phyloP scores from a whole-genome alignment of 192 early-diverging fungal species.

The Umbelopsis ramanniana region DNA sequence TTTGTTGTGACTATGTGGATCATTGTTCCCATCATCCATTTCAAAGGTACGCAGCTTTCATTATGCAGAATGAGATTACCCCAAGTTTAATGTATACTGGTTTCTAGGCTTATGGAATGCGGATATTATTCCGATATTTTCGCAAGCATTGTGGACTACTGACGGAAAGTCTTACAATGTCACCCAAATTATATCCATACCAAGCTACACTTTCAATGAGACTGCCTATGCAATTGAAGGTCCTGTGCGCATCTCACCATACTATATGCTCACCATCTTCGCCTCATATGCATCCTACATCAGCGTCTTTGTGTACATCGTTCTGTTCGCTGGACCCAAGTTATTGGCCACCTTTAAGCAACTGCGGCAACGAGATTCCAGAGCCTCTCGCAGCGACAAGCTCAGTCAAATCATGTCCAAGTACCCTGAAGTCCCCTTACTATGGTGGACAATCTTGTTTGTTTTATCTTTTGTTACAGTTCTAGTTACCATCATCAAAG shows the following conservation, averaged over 20 bases:
- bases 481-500: slow-evolving; percentile 40
- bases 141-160: not conserved
- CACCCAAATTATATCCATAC: not conserved
- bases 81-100: not conserved
- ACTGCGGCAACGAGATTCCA: slow-evolving; percentile 31
- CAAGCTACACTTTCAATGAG: slow-evolving; percentile 16
- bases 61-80: not conserved
- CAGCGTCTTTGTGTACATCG: slow-evolving; percentile 46
- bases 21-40: slow-evolving; percentile 42
- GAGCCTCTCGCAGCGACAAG: slow-evolving; percentile 40
- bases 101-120: slow-evolving; percentile 6
- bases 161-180: slow-evolving; percentile 16
- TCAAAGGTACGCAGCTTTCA: slow-evolving; percentile 22
- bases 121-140: slow-evolving; percentile 12
- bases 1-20: slow-evolving; percentile 55
- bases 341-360: slow-evolving; percentile 42
- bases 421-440: slow-evolving; percentile 42
- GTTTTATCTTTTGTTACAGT: slow-evolving; percentile 42
- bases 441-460: slow-evolving; percentile 43
- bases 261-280: slow-evolving; percentile 43
- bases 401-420: slow-evolving; percentile 43
- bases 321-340: slow-evolving; percentile 47
- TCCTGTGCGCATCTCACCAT: slow-evolving; percentile 1
- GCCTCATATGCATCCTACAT: slow-evolving; percentile 45
- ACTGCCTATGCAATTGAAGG: slow-evolving; percentile 2